A percentile compares a stretch with the other conserved stretches of the same genome.
Conservation (phyloP, 208 protist genomes). For the Strigomonas culicis region DNA sequence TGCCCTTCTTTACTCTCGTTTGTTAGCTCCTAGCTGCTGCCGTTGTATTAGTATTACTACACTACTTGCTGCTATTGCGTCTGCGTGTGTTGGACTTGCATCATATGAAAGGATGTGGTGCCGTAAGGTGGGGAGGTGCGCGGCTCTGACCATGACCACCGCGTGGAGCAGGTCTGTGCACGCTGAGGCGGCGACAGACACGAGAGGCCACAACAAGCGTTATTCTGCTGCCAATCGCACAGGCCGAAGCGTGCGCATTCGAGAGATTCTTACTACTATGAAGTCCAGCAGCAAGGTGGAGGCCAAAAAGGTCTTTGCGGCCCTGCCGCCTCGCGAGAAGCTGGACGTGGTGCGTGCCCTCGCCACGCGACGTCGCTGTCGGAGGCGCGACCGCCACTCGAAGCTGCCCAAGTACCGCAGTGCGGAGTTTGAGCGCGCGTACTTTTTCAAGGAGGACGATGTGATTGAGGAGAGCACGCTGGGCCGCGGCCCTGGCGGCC, state of each 20-base stretch:
- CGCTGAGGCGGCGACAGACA: too few relatives aligned
- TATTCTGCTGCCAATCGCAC: slow-evolving; percentile 56
- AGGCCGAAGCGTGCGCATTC: slow-evolving; percentile 43
- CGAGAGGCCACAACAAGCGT: slow-evolving; percentile 19
- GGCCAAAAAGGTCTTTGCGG: slow-evolving; percentile 33
- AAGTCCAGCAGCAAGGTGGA: slow-evolving; percentile 29
- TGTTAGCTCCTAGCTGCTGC: too few relatives aligned
- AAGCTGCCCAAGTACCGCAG: slow-evolving; percentile 58
- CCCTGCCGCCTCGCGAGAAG: slow-evolving; percentile 56
- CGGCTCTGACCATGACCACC: too few relatives aligned
- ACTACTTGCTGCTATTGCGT: too few relatives aligned
- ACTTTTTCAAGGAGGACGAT: slow-evolving; percentile 82
- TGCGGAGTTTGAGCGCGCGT: slow-evolving; percentile 51
- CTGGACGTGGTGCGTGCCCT: slow-evolving; percentile 61
- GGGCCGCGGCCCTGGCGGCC: slow-evolving; percentile 76
- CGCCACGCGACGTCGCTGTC: slow-evolving; percentile 20
- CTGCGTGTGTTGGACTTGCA: too few relatives aligned
- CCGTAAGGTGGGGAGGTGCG: too few relatives aligned
- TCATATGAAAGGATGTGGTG: too few relatives aligned
- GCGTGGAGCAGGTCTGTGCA: too few relatives aligned
- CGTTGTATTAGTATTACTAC: too few relatives aligned
- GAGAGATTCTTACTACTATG: slow-evolving; percentile 45
- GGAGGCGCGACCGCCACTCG: slow-evolving; percentile 17
- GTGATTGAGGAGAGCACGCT: slow-evolving; percentile 70
- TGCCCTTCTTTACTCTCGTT: too few relatives aligned